Base-by-base conservation (phyloP, 208 protist species). In the Crithidia expoeki region DNA sequence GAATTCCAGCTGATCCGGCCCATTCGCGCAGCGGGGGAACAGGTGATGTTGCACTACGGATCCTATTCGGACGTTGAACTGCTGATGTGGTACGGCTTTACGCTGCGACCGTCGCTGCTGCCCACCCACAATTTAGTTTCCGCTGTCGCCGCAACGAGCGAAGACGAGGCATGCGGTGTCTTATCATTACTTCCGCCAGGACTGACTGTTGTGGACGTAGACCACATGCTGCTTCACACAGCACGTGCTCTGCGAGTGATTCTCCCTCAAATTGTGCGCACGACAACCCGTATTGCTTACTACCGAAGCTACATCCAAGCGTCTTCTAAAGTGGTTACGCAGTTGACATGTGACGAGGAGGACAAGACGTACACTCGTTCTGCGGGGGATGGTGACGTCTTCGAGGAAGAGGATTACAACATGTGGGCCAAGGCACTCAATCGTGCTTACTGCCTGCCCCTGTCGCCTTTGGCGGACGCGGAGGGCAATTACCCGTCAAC, bases 71-170 rank as follows among this genome's bases (percentile, higher is more conserved):
- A 97, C 56, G 72, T 87, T 51, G 93, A 97, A 72, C 76, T 95
- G n/a, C 55, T 94, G 19, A 68, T 95, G 71, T 97, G 93, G 90
- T 97, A 97, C 72, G 93, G 93, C 56, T 97, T 97, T 47, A 92
- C 74, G n/a, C 77, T 94, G 58, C 76, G 81, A 16, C 88, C 80
- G 12, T 85, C 51, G 1, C 66, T 96, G 50, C 66, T 93, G 9
- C 88, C 87, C 21, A 57, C 49, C 7, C 28, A 34, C 19, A 11
- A 34, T 17, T 2, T 67, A 7, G 9, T 25, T 27, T 14, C 33
- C n/a, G 30, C 21, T 36, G 59, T 52, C 42, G 63, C 47, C 0
- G 32, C 9, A 0, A 27, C 33, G 23, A 38, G 12, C 21, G 28
- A 25, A 19, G 49, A 32, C n/a, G 42, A 38, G 19, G 7, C 44